A percentile compares a stretch with the other conserved stretches of the same genome.
phyloP scores from a whole-genome alignment of 1,139 yeast genomes.

The Lodderomyces theae region DNA sequence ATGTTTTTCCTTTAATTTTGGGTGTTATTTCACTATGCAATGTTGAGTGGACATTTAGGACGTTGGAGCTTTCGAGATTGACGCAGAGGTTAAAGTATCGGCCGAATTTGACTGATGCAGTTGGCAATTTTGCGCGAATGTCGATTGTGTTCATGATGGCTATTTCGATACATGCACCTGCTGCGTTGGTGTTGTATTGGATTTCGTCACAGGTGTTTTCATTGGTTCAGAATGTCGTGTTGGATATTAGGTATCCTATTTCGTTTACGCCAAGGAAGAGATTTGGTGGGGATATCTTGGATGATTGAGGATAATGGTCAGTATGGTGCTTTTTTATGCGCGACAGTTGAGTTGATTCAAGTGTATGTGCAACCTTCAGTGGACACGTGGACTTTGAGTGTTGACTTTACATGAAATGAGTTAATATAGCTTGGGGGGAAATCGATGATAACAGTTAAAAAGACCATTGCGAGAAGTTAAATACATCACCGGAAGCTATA shows the following conservation, averaged over 20 bases:
- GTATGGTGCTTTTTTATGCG: too few species aligned
- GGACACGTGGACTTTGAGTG: too few species aligned
- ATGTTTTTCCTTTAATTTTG: conserved; percentile 63
- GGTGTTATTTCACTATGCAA: conserved; percentile 73
- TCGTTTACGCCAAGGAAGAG: conserved; percentile 46
- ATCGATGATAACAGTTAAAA: too few species aligned
- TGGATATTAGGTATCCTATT: conserved; percentile 67
- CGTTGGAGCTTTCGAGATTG: conserved; percentile 49
- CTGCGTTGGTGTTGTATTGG: conserved; percentile 82
- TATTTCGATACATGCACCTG: conserved; percentile 80
- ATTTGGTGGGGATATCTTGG: conserved; percentile 10
- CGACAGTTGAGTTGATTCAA: too few species aligned
- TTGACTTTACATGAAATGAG: too few species aligned
- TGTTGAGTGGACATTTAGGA: conserved; percentile 69
- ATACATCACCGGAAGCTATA: too few species aligned
- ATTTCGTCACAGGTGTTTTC: conserved; percentile 78
- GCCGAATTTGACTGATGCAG: conserved; percentile 60
- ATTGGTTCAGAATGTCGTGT: conserved; percentile 65
- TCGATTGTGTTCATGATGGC: conserved; percentile 82
- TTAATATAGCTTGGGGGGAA: too few species aligned
- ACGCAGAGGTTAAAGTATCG: conserved; percentile 42
- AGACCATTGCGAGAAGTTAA: too few species aligned
- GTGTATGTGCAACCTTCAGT: too few species aligned
- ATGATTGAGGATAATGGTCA: too few species aligned
- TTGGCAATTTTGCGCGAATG: conserved; percentile 65